Evolutionary conservation across 768 basidiomycete genomes (phyloP), one percentile per base, ranked within the genome.

Genomic region (Termitomyces sp.): DNA sequence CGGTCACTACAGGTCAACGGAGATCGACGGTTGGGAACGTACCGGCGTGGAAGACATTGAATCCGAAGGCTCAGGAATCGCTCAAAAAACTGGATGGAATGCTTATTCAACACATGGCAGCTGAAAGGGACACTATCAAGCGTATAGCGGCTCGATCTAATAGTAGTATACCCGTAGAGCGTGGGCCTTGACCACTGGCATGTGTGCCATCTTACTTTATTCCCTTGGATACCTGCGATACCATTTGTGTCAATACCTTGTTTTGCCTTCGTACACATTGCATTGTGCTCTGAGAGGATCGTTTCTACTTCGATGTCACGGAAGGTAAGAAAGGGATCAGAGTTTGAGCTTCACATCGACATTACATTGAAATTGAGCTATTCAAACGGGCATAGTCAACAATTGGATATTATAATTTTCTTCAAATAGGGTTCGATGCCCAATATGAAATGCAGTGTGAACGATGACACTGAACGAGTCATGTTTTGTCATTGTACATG

Each of bases 71-170:
- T 62, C 77, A 84, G 65, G 87, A 89, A 72, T 85, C 86, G 33
- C 70, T 88, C 62, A 79, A 75, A 74, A 84, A 80, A 73, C 75
- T 94, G 65, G 91, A 94, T 70, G 92, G 91, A 63, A 82, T 94
- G 85, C 75, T 94, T 56, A 75, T 86, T 57, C 86, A 89, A 71
- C 92, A 94, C 70, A 89, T 94, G 78, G 89, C 90, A 74, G 81
- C 87, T 56, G 92, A 94, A 75, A 87, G 86, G 76, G 89, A 92
- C 68, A 87, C 84, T 38, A 80, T 94, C 67, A 89, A 84, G 76
- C 80, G 85, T 74, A 92, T 94, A 70, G 87, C 92, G 22, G 77
- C 65, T 64, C 65, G 65, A 58, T 66, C 69, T 22, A 68, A 66
- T 52, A 52, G 50, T 32, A 59, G 20, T 62, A 64, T 68, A 59